Evolutionary conservation across 2,329 filamentous ascomycete genomes (phyloP), one percentile per base, ranked within the genome.

Genomic region (Venturia effusa): DNA sequence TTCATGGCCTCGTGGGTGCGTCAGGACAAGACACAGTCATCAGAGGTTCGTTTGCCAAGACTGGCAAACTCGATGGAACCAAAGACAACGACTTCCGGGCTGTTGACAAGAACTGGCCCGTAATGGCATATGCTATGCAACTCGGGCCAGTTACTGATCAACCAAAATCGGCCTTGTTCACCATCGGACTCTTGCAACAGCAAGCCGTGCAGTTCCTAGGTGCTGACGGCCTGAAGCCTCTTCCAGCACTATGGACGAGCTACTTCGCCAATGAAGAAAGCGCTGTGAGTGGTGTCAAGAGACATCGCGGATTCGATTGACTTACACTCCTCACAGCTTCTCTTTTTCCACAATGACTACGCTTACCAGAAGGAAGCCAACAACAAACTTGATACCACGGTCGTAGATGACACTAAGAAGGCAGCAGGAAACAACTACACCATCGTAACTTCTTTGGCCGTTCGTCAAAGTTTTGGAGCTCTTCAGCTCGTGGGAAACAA

Each of bases 401-500:
- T 83, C 19, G 70, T 72, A 0, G 67, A 64, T 0, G 81, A 82
- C 65, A 80, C 80, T 2, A 69, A 73, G 51, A 72, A 71, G 37
- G 76, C 74, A 6, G 78, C 74, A 37, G 80, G 81, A 0, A 69
- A 78, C 48, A 73, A 83, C 64, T 83, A 83, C 66, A 71, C 78
- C 19, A 75, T 75, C 8, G 74, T 84, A 61, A 79, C 81, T 8
- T 78, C 80, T 4, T 75, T 84, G 1, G 77, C 79, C 27, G 75
- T 77, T 15, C 79, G 82, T n/a, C 82, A 85, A 66, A 77, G 76
- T 0, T 81, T 82, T 66, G 81, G 76, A 55, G 78, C 79, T 1
- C 76, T 76, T 1, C 78, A 83, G 64, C 75, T 83, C 22, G 77
- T 77, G 22, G 80, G 79, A 27, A 81, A 77, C 0, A 65, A 74